Conservation (phyloP, 371 early-diverging fungal species). For the Cokeromyces recurvatus region DNA sequence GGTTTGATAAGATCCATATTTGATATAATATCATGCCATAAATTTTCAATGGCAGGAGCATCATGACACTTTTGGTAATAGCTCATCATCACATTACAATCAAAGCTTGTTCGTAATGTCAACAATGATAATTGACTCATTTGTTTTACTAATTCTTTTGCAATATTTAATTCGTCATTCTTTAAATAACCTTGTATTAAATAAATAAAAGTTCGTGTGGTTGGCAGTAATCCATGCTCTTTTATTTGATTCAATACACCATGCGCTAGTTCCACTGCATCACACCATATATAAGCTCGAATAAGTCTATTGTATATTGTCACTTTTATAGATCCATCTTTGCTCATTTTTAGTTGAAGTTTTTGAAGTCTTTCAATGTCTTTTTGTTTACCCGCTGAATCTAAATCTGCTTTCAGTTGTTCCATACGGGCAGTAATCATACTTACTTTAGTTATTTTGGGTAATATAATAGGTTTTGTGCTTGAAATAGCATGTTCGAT, state of each 20-base stretch:
- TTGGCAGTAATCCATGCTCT: conserved; percentile 22
- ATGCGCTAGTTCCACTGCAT: conserved; percentile 19
- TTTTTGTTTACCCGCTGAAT: conserved; percentile 20
- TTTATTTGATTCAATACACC: conserved; percentile 13
- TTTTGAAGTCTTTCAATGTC: conserved; percentile 10
- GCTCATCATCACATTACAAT: conserved; percentile 26
- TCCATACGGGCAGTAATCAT: conserved; percentile 19
- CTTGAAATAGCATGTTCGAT: conserved; percentile 37
- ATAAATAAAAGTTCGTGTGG: conserved; percentile 31
- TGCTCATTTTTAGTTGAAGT: conserved; percentile 18
- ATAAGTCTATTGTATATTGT: conserved; percentile 37
- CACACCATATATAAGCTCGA: conserved; percentile 23
- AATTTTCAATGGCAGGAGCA: conserved; percentile 32
- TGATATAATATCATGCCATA: conserved; percentile 32
- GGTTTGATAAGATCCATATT: conserved; percentile 25
- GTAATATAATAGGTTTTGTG: not conserved
- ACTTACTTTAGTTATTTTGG: conserved; percentile 1
- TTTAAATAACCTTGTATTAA: conserved; percentile 32
- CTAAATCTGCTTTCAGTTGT: conserved; percentile 20
- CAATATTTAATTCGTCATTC: conserved; percentile 12
- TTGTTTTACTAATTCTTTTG: conserved; percentile 17
- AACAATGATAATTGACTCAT: conserved; percentile 25
- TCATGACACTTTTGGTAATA: conserved; percentile 23
- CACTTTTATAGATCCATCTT: conserved; percentile 11
- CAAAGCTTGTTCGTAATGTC: conserved; percentile 24